A percentile compares a stretch with the other conserved stretches of the same genome.
These are phyloP conservation scores for Sanguinoderma infundibulare DNA, from an alignment of 1,284 basidiomycete species.

Conservation along the genomic window DNA sequence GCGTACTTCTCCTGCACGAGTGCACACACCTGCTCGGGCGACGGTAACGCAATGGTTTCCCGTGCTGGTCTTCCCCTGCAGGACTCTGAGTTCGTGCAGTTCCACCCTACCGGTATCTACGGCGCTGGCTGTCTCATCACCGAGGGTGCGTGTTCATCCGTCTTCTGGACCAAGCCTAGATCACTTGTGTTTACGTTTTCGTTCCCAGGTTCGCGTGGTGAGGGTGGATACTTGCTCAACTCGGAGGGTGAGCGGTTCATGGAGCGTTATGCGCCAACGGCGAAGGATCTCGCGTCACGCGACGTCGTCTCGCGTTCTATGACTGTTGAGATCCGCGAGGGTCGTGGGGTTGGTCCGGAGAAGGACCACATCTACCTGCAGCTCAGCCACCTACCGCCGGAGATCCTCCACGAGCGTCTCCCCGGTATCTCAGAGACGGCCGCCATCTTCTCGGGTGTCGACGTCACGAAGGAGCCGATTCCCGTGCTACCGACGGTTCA, in stretches of 20 bases:
- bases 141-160: constrained; percentile 65
- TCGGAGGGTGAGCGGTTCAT: constrained; percentile 99
- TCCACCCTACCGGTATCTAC: constrained; percentile 99
- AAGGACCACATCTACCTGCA: constrained; percentile 99
- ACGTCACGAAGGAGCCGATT: constrained; percentile 99
- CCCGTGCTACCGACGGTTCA: constrained; percentile 96
- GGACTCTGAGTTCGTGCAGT: constrained; percentile 99
- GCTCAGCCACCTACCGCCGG: constrained; percentile 95
- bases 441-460: constrained; percentile 98
- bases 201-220: constrained; percentile 89
- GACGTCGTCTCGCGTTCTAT: constrained; percentile 99
- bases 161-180: background rate
- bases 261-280: constrained; percentile 99
- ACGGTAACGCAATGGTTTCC: constrained; percentile 98
- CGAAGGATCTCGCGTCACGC: constrained; percentile 99
- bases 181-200: background rate
- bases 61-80: constrained; percentile 97
- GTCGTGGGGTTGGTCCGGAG: constrained; percentile 98
- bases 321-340: constrained; percentile 99
- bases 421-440: constrained; percentile 99
- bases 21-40: constrained; percentile 98
- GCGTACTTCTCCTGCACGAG: constrained; percentile 99
- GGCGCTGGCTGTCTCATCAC: constrained; percentile 99
- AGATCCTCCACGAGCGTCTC: constrained; percentile 95
- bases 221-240: constrained; percentile 99